Evolutionary conservation across 805 yeast species (phyloP).

Genomic region (Ogataea ganodermae): DNA sequence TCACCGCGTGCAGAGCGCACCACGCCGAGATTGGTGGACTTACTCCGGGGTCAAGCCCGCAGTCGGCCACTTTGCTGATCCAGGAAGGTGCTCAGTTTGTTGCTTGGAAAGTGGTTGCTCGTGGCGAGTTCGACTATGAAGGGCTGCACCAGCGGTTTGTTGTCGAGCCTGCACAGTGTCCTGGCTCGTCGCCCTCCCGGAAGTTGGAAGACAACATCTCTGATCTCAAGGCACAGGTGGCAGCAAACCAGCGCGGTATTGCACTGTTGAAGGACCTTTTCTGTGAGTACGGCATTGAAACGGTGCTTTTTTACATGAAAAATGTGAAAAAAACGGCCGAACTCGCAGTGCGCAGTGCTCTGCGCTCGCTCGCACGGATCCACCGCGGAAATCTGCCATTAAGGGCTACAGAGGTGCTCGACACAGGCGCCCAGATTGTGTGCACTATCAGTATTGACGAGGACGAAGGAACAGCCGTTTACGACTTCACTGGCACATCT

Average conservation of each 20-base stretch:
- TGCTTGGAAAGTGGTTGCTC: constrained; percentile 50
- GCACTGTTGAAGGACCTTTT: constrained; percentile 44
- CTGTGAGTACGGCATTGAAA: constrained; percentile 43
- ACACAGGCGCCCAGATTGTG: constrained; percentile 55
- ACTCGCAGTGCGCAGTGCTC: constrained; percentile 40
- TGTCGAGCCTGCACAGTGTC: constrained; percentile 49
- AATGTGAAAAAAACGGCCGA: constrained; percentile 49
- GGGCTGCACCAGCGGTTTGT: constrained; percentile 47
- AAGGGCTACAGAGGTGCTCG: constrained; percentile 50
- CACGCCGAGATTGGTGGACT: constrained; percentile 64
- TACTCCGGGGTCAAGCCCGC: constrained; percentile 57
- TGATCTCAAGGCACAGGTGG: constrained; percentile 49
- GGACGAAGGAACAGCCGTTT: constrained; percentile 43
- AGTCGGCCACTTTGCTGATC: constrained; percentile 50
- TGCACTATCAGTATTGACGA: constrained; percentile 43
- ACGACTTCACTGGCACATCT: constrained; percentile 56
- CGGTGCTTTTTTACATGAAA: constrained; percentile 48
- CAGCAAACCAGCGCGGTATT: constrained; percentile 54
- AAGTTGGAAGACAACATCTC: constrained; percentile 55
- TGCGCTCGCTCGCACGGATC: constrained; percentile 41
- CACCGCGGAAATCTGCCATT: constrained; percentile 39
- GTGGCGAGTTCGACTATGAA: constrained; percentile 55
- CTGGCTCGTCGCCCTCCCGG: constrained; percentile 58
- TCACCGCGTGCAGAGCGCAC: constrained; percentile 60
- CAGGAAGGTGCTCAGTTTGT: constrained; percentile 59